Base-by-base conservation (phyloP, 805 yeast genomes). In the Torulaspora microellipsoides region DNA sequence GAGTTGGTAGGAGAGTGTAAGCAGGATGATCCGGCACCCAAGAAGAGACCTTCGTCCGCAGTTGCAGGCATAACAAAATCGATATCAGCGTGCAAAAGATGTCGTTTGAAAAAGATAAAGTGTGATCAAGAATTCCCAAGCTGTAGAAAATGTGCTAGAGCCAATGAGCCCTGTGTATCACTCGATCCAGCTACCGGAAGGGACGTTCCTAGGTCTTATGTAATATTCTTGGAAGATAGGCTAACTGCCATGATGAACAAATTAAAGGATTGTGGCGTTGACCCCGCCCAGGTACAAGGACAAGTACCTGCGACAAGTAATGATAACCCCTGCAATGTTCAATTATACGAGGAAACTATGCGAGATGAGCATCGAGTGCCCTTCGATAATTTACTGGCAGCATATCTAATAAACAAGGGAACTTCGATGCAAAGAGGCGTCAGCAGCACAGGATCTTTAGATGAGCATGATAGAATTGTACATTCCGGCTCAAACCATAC, bases 171-270 rank as follows among this genome's bases (percentile, higher is more conserved):
- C 6, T 89, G 97, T 65, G 80, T 87, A 3, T 87, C 95, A 0
- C 64, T 85, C 3, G 96, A 90, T 59, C 89, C 95, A 0, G 87
- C 89, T 6, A 86, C 96, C 0, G 95, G 95, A 0, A 70, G 95
- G 42, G 88, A 84, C 52, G 78, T 88, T 1, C 95, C 96, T 0
- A 68, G 97, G 31, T 83, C 88, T 2, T 84, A 85, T 56, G 77
- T 87, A 3, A 73, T 78, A 15, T 83, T 81, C 53, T 66, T 88
- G 45, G 96, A 88, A 58, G 81, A 78, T 43, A 67, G 80, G 30
- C 69, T 87, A 2, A 69, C 71, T 8, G 65, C 66, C n/a, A 66
- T 88, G 47, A 86, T 85, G 59, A 53, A 56, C 5, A 66, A 71
- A 45, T 59, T 86, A 25, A 60, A 64, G 45, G 65, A 63, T 11